phyloP scores from a whole-genome alignment of 73 alveolate genomes.

The Durusdinium trenchii region DNA sequence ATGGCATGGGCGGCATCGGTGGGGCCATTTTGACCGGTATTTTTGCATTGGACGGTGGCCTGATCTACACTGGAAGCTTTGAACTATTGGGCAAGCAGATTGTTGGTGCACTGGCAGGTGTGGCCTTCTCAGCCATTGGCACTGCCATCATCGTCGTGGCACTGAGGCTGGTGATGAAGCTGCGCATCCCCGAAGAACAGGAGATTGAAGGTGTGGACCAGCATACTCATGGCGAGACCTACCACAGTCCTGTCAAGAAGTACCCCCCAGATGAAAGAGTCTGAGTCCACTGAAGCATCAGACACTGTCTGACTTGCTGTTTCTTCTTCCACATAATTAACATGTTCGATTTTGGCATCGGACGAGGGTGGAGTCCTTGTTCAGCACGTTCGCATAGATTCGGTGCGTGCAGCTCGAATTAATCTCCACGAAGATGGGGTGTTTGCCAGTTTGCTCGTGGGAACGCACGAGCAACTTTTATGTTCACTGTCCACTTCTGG shows the following conservation, averaged over 20 bases:
- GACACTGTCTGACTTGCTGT: neutral
- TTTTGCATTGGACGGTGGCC: constrained; percentile 64
- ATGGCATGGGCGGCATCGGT: constrained; percentile 65
- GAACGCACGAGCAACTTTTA: too few relatives aligned
- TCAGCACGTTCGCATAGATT: too few relatives aligned
- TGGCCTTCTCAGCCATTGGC: constrained; percentile 74
- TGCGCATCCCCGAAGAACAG: constrained; percentile 44
- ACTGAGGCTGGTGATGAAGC: constrained; percentile 34
- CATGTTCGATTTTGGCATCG: too few relatives aligned
- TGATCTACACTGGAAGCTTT: constrained; percentile 66
- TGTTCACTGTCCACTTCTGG: too few relatives aligned
- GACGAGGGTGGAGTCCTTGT: too few relatives aligned
- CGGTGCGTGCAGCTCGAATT: too few relatives aligned
- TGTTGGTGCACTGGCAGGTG: constrained; percentile 36
- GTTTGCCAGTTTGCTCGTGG: too few relatives aligned
- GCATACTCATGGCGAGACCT: constrained; percentile 74
- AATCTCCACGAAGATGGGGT: too few relatives aligned
- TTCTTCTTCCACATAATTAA: too few relatives aligned
- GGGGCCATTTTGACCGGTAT: constrained; percentile 62
- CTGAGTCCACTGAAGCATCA: neutral
- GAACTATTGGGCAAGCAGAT: constrained; percentile 75
- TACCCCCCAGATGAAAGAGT: neutral
- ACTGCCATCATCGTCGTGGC: constrained; percentile 48
- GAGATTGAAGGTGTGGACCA: constrained; percentile 46
- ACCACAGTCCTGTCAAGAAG: constrained; percentile 71